Evolutionary conservation across 139 green algal genomes (phyloP).

Genomic region (Edaphochlamys debaryana): DNA sequence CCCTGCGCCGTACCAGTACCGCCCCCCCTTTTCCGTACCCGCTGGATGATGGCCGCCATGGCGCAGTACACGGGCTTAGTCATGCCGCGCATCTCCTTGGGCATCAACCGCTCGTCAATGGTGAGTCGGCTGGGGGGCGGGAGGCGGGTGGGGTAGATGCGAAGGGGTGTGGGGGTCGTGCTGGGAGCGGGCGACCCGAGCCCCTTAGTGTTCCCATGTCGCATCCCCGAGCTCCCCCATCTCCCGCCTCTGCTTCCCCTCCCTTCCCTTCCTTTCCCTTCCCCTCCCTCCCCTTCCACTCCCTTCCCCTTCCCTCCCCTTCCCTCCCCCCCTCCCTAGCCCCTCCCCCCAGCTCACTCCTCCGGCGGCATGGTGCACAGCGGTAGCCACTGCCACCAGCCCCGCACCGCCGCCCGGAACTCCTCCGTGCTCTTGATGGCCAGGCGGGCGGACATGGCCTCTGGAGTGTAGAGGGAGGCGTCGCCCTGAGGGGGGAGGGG

Average conservation of each 20-base stretch:
- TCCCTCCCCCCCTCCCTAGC: background rate
- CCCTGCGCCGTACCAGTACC: too few species aligned
- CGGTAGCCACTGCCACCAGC: constrained; percentile 32
- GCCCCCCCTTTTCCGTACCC: background rate
- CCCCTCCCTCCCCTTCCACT: background rate
- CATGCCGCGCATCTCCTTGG: constrained; percentile 16
- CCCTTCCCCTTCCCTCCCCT: too few species aligned
- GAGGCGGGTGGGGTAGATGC: too few species aligned
- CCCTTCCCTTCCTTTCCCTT: background rate
- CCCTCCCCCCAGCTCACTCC: background rate
- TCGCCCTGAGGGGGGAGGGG: constrained; percentile 2
- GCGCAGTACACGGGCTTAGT: constrained; percentile 44
- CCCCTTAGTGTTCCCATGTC: too few species aligned
- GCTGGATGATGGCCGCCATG: constrained; percentile 34
- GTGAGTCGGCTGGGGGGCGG: background rate
- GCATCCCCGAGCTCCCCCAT: too few species aligned
- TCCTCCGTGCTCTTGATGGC: background rate
- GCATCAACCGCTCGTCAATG: constrained; percentile 25
- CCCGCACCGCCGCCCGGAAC: constrained; percentile 9
- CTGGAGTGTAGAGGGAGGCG: constrained; percentile 31
- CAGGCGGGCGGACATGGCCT: constrained; percentile 4
- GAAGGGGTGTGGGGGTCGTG: background rate
- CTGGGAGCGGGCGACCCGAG: background rate
- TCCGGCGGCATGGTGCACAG: constrained; percentile 12
- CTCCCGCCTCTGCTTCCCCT: too few species aligned